Base-by-base conservation (phyloP, 805 yeast genomes). In the Saccharomycodes ludwigii region DNA sequence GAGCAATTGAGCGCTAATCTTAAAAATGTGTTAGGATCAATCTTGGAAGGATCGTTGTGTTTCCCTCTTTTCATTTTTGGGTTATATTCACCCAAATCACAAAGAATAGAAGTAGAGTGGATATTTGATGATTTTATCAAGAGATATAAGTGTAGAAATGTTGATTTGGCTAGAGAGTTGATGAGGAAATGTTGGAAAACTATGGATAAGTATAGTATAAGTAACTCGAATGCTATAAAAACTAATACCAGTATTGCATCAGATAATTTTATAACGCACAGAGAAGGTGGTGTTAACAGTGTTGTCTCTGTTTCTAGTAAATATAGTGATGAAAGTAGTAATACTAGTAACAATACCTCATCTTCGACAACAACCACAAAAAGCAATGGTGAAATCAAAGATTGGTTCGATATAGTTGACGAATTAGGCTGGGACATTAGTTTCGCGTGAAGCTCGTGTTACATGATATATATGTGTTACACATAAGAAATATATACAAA, bases 31-130 rank as follows among this genome's bases (percentile, higher is more conserved):
- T 46, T 81, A 22, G 82, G 71, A 2, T 63, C 88, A 0, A 66
- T 71, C 1, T 76, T 79, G 26, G 85, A 80, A 44, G 75, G 82
- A 3, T 71, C 78, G 2, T 51, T 80, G 11, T 76, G 80, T 24
- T 81, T 82, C 52, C 93, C 94, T 0, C 52, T 80, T 39, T 82
- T 82, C 47, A 71, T 82, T 14, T 78, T 84, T 2, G 93, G 88
- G 2, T 67, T 81, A 46, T 75, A 74, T 47, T 68, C 79, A 40
- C 65, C 70, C 4, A 63, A 68, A 1, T 48, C 46, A n/a, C 76
- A 71, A 40, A 62, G 82, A 14, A 48, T 49, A n/a, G 47, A 54
- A 27, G 73, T 80, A 66, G 52, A 59, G 22, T 45, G 42, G 11
- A 58, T 78, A 36, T 68, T 78, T 38, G 69, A 68, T 14, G 68